Evolutionary conservation across 305 asterid genomes (phyloP).

Genomic region (Rubia occidens): DNA sequence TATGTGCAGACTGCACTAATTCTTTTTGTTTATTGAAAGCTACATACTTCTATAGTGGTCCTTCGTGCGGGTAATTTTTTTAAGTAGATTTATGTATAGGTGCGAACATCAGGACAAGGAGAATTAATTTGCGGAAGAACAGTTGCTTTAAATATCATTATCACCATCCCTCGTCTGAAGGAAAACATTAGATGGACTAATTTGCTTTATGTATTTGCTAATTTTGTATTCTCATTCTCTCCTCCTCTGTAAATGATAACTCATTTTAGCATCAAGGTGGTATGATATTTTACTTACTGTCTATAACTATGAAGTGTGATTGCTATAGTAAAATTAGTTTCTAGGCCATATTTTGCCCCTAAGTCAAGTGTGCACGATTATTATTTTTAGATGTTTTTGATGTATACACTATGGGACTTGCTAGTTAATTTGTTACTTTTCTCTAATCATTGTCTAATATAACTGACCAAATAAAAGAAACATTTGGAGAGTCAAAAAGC

Average conservation of each 20-base stretch:
- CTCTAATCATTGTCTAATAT: background rate
- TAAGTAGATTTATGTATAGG: background rate
- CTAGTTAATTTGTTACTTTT: background rate
- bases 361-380: background rate
- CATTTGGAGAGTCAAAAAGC: background rate
- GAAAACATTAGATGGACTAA: background rate
- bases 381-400: background rate
- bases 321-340: background rate
- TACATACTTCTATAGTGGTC: background rate
- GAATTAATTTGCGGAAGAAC: background rate
- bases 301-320: background rate
- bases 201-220: background rate
- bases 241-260: background rate
- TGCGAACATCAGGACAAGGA: background rate
- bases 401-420: background rate
- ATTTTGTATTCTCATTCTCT: background rate
- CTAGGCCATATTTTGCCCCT: background rate
- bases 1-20: background rate
- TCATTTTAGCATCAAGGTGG: background rate
- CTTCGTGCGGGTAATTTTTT: background rate
- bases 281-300: background rate
- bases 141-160: background rate
- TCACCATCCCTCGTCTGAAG: background rate
- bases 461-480: background rate
- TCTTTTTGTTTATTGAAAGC: background rate